These are phyloP conservation scores for Coriaria nepalensis DNA, from an alignment of 306 rosid species.

Conservation along the genomic window DNA sequence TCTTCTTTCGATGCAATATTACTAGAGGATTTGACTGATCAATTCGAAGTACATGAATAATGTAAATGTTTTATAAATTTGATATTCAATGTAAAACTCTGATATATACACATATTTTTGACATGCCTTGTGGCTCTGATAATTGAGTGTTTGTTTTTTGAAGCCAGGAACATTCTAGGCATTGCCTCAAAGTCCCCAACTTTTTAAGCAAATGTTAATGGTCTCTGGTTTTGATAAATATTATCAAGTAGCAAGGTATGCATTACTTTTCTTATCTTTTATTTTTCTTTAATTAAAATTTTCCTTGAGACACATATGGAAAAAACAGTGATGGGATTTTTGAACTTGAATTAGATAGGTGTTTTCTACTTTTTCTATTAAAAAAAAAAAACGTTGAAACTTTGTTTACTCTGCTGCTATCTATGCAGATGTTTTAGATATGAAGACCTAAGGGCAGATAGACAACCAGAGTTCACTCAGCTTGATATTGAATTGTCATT, in stretches of 20 bases:
- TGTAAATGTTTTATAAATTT: too few relatives aligned
- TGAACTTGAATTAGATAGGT: too few relatives aligned
- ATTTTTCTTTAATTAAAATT: neutral
- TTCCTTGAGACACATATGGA: neutral
- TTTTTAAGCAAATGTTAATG: constrained; percentile 96
- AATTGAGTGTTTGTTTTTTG: constrained; percentile 32
- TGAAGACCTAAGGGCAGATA: constrained; percentile 92
- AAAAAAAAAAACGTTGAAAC: too few relatives aligned
- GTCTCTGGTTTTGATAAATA: constrained; percentile 91
- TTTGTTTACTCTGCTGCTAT: neutral
- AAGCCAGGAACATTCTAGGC: constrained; percentile 99
- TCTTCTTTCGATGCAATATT: too few relatives aligned
- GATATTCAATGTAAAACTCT: neutral
- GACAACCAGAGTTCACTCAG: constrained; percentile 97
- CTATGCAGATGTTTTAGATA: constrained; percentile 78
- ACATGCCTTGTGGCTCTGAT: constrained; percentile 25
- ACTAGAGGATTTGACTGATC: too few relatives aligned
- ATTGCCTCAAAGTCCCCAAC: constrained; percentile 96
- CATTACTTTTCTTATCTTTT: neutral
- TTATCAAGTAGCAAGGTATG: constrained; percentile 82
- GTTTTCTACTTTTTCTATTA: too few relatives aligned
- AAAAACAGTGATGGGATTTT: too few relatives aligned
- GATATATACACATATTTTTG: constrained; percentile 11
- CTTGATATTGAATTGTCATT: constrained; percentile 96
- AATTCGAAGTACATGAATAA: too few relatives aligned